Conservation (phyloP, 2,329 filamentous ascomycete genomes). For the Bertia moriformis region DNA sequence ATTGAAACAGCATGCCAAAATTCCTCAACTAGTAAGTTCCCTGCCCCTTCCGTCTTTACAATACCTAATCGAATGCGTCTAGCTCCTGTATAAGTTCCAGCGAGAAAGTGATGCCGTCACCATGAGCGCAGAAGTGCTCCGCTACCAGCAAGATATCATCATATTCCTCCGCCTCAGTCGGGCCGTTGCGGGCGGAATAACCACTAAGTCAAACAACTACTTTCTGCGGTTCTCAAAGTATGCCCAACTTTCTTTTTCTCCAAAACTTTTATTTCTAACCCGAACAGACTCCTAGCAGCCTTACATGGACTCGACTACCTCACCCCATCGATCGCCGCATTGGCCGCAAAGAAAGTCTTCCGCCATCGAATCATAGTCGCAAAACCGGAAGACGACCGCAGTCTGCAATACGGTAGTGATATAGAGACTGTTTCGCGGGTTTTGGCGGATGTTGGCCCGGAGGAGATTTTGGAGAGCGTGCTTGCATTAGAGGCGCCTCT, state of each 20-base stretch:
- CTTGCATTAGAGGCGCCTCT: not conserved
- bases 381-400: not conserved
- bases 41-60: not conserved
- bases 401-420: not conserved
- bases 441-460: not conserved
- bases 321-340: not conserved
- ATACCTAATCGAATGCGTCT: not conserved
- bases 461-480: not conserved
- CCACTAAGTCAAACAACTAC: not conserved
- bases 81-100: not conserved
- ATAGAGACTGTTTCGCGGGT: not conserved
- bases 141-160: not conserved
- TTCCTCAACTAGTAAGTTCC: not conserved
- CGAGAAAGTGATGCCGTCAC: not conserved
- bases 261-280: not conserved
- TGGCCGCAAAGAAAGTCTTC: slow-evolving; percentile 1
- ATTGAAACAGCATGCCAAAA: too few relatives aligned
- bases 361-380: not conserved
- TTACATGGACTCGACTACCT: slow-evolving; percentile 1
- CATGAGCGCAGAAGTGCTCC: not conserved
- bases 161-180: slow-evolving; percentile 1
- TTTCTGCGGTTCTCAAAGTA: not conserved
- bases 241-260: not conserved
- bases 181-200: not conserved
- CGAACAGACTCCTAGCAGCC: not conserved